Evolutionary conservation across 805 yeast genomes (phyloP).

Genomic region (Candida krabiensis): DNA sequence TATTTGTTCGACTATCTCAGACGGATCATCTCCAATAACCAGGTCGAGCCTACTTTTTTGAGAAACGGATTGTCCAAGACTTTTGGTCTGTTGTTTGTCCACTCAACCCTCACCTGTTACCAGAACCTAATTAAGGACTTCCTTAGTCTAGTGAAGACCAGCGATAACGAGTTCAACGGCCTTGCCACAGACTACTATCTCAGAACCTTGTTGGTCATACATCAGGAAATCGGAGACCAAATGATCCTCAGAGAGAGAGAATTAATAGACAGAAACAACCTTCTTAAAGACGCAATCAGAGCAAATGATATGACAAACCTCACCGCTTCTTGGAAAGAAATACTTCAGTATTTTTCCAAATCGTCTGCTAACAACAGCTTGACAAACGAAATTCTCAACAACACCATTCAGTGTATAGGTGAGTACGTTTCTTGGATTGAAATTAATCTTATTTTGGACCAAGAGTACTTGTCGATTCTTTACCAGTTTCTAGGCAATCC

Average conservation of each 20-base stretch:
- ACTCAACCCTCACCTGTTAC: conserved; percentile 50
- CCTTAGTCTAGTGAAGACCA: conserved; percentile 34
- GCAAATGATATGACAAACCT: conserved; percentile 67
- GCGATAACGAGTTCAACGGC: conserved; percentile 35
- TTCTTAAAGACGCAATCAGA: conserved; percentile 81
- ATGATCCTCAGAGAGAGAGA: conserved; percentile 69
- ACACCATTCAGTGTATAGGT: conserved; percentile 68
- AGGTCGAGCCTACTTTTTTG: conserved; percentile 41
- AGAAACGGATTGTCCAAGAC: conserved; percentile 60
- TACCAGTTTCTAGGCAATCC: conserved; percentile 49
- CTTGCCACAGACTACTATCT: conserved; percentile 68
- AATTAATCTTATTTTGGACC: conserved; percentile 66
- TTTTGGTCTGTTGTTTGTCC: conserved; percentile 50
- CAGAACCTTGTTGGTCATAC: conserved; percentile 72
- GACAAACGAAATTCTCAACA: conserved; percentile 50
- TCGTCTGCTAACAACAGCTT: conserved; percentile 25
- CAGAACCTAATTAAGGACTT: conserved; percentile 51
- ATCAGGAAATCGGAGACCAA: conserved; percentile 92
- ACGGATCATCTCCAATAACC: conserved; percentile 21
- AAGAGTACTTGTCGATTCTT: conserved; percentile 55
- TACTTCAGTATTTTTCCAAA: conserved; percentile 41
- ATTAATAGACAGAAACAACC: conserved; percentile 61
- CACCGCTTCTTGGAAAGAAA: conserved; percentile 65
- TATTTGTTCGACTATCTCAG: conserved; percentile 48
- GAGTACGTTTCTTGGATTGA: conserved; percentile 93